A percentile compares a stretch with the other conserved stretches of the same genome.
phyloP scores from a whole-genome alignment of 2,329 filamentous ascomycete species.

The Botrytis deweyae region DNA sequence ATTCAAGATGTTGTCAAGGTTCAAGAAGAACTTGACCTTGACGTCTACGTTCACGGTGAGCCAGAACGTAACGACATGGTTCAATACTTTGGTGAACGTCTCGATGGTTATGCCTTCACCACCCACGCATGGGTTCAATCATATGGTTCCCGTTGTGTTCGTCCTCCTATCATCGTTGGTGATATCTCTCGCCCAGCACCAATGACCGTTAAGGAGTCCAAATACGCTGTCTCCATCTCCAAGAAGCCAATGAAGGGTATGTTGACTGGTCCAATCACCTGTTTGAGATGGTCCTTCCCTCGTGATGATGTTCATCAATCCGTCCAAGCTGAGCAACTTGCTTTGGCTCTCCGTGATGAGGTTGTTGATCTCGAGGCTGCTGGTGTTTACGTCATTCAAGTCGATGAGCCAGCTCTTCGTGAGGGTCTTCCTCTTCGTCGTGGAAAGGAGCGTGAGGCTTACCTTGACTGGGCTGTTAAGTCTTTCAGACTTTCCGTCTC shows the following conservation, averaged over 20 bases:
- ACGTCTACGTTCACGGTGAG: constrained; percentile 98
- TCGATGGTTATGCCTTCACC: constrained; percentile 97
- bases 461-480: constrained; percentile 96
- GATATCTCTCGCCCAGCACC: constrained; percentile 95
- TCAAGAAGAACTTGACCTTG: constrained; percentile 95
- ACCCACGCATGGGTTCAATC: constrained; percentile 98
- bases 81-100: constrained; percentile 98
- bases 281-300: constrained; percentile 98
- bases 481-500: constrained; percentile 95
- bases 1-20: constrained; percentile 93
- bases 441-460: constrained; percentile 92
- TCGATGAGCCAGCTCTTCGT: constrained; percentile 98
- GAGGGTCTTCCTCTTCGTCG: constrained; percentile 97
- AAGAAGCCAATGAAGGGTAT: constrained; percentile 99
- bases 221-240: constrained; percentile 93
- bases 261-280: constrained; percentile 98
- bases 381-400: constrained; percentile 96
- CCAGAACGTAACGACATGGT: constrained; percentile 99
- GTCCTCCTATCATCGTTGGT: constrained; percentile 96
- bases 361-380: constrained; percentile 97
- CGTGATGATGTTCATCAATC: constrained; percentile 99
- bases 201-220: constrained; percentile 99
- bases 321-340: constrained; percentile 97
- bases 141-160: constrained; percentile 97
- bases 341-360: constrained; percentile 96